phyloP scores from a whole-genome alignment of 257 asterid genomes.

The Plantago major region DNA sequence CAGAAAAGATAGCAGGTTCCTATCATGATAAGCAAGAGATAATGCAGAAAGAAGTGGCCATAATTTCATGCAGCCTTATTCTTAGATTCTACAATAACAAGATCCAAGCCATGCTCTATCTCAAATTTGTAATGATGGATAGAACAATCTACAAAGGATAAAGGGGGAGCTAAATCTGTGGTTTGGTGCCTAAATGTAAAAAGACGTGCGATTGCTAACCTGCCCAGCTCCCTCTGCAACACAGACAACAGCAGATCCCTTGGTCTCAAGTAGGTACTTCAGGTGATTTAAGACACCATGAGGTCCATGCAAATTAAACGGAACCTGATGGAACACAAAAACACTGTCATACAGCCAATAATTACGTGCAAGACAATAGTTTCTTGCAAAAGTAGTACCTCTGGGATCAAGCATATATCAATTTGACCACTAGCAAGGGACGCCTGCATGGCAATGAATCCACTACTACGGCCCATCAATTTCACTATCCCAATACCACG shows the following conservation, averaged over 20 bases:
- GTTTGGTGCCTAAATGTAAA: conserved; percentile 9
- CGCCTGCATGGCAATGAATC: conserved; percentile 97
- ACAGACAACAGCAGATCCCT: conserved; percentile 95
- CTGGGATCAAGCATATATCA: conserved; percentile 91
- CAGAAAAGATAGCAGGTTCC: no score
- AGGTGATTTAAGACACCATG: conserved; percentile 83
- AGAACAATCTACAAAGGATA: no score
- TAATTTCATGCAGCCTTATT: no score
- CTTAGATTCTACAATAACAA: no score
- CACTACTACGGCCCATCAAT: conserved; percentile 97
- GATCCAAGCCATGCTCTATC: neutral
- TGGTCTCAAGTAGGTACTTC: conserved; percentile 72
- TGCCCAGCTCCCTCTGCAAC: conserved; percentile 99
- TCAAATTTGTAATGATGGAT: neutral
- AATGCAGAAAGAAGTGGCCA: no score
- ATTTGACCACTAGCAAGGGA: conserved; percentile 98
- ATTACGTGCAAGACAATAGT: neutral
- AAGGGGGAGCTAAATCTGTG: neutral
- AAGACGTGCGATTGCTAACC: conserved; percentile 35
- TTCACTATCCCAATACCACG: conserved; percentile 92
- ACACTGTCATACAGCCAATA: conserved; percentile 17
- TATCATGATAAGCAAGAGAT: no score
- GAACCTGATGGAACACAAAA: conserved; percentile 43
- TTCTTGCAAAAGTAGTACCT: conserved; percentile 38
- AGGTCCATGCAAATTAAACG: conserved; percentile 83